A percentile compares a stretch with the other conserved stretches of the same genome.
Conservation (phyloP, 2,329 filamentous ascomycete species). For the Simplicillium aogashimaense region DNA sequence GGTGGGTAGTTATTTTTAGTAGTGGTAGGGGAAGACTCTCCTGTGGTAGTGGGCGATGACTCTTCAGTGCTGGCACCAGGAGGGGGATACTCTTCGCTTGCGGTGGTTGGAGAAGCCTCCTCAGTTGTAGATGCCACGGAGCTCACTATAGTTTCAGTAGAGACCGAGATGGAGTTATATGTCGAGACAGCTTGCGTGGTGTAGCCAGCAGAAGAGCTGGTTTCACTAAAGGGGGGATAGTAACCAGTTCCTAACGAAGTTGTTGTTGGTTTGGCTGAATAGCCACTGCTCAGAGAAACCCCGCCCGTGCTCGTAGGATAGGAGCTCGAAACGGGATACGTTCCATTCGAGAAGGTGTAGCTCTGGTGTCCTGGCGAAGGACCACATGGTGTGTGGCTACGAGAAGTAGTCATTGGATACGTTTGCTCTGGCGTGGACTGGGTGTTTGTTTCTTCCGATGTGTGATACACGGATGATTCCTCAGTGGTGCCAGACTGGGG, state of each 20-base stretch:
- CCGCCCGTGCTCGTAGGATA: neutral
- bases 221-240: neutral
- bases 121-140: neutral
- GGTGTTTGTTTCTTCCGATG: no score
- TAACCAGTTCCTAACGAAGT: no score
- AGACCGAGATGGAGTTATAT: no score
- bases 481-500: no score
- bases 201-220: neutral
- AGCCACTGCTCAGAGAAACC: neutral
- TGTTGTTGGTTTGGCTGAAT: no score
- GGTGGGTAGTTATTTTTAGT: no score
- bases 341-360: neutral
- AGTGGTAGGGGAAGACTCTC: neutral
- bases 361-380: neutral
- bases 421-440: no score
- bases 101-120: neutral
- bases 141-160: no score
- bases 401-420: neutral
- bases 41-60: constrained; percentile 1
- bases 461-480: no score
- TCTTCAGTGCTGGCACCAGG: neutral
- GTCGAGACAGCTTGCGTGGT: neutral
- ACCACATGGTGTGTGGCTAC: neutral
- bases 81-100: no score
- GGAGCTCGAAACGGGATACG: neutral